phyloP scores from a whole-genome alignment of 495 filamentous ascomycete genomes.

The Hyaloscypha variabilis region DNA sequence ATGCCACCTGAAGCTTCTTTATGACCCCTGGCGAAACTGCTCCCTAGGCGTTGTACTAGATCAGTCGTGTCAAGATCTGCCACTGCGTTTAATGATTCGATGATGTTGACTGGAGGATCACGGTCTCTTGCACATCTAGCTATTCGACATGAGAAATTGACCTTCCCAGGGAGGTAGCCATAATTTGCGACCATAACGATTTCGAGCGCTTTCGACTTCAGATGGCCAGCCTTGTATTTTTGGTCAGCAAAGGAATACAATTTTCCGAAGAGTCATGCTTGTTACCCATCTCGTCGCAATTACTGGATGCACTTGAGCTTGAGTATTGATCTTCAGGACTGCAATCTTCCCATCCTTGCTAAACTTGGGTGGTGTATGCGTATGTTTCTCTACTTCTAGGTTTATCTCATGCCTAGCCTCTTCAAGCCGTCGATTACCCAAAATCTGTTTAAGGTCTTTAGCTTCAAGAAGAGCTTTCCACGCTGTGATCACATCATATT shows the following conservation, averaged over 20 bases:
- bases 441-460: slow-evolving; percentile 43
- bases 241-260: slow-evolving; percentile 3
- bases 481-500: slow-evolving; percentile 53
- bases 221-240: slow-evolving; percentile 39
- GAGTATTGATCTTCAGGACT: slow-evolving; percentile 54
- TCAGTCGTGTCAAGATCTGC: slow-evolving; percentile 44
- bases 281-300: slow-evolving; percentile 62
- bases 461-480: slow-evolving; percentile 52
- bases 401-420: slow-evolving; percentile 53
- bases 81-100: slow-evolving; percentile 47
- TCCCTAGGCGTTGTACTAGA: slow-evolving; percentile 50
- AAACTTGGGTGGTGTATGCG: slow-evolving; percentile 58
- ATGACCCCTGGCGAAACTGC: slow-evolving; percentile 59
- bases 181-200: slow-evolving; percentile 60
- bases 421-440: slow-evolving; percentile 44
- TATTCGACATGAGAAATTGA: slow-evolving; percentile 63
- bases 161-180: slow-evolving; percentile 55
- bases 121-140: slow-evolving; percentile 43
- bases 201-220: slow-evolving; percentile 52
- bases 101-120: slow-evolving; percentile 57
- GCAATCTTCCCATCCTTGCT: slow-evolving; percentile 56
- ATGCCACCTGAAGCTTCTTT: slow-evolving; percentile 62
- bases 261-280: neutral
- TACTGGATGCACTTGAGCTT: slow-evolving; percentile 59
- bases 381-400: slow-evolving; percentile 55